Evolutionary conservation across 768 basidiomycete genomes (phyloP), one percentile per base, ranked within the genome.

Genomic region (Lactifluus rugatus): DNA sequence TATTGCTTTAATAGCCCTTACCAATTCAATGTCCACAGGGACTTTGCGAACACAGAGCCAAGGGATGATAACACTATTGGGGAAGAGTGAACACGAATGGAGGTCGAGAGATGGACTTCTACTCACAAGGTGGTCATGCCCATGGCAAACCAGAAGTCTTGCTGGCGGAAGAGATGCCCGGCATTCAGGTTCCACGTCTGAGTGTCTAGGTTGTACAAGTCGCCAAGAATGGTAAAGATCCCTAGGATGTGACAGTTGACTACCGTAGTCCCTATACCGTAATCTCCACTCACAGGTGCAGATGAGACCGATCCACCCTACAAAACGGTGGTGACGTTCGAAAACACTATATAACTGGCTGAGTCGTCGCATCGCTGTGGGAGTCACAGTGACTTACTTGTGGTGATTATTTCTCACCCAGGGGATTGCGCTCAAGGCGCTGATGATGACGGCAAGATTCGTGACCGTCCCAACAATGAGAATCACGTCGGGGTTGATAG

Each of bases 331-430:
- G 56, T 75, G 69, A 34, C 75, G 64, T 56, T 76, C 75, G 62
- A 76, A 76, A 25, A 74, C 66, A 55, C 73, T 75, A 59, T 41
- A 26, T 41, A 32, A 19, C 36, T 34, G 34, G 54, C 53, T 66
- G 66, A 66, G 62, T 60, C 59, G 16, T 5, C 14, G 54, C 11
- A 42, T 5, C 34, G 9, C 10, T 1, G 47, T 54, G 23, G 21
- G 10, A 46, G 17, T 14, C 37, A 10, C 7, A 51, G 42, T 37
- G 34, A 68, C 73, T 64, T 65, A 74, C 72, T 76, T 74, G 64
- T 74, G 73, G 62, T 74, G 72, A 32, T 69, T 73, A 52, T 74
- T 76, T 48, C 75, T 70, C 14, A 76, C 70, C 73, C 74, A 75
- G 28, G 75, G 75, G 62, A 75, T 70, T 10, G 74, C 75, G 41